A percentile compares a stretch with the other conserved stretches of the same genome.
phyloP scores from a whole-genome alignment of 108 stramenopile species.

The Pseudonitzschia multiseries region DNA sequence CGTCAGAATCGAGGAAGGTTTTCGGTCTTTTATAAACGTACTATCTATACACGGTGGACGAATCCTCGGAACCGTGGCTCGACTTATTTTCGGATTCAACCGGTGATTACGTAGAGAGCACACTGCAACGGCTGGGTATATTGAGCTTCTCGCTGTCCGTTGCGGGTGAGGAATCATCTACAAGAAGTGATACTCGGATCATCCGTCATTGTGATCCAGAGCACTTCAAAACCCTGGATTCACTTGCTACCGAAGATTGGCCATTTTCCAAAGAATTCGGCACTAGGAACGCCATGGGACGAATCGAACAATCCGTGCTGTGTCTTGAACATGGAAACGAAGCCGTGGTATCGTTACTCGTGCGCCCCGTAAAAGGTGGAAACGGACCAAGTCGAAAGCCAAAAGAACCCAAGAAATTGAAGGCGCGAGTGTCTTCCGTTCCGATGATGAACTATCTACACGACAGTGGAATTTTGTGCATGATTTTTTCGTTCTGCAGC shows the following conservation, averaged over 20 bases:
- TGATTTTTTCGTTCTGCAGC: conserved; percentile 10
- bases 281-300: conserved; percentile 7
- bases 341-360: not conserved
- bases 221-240: not conserved
- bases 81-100: conserved; percentile 2
- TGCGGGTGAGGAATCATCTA: not conserved
- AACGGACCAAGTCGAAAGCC: not conserved
- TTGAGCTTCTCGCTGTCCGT: conserved; percentile 3
- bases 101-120: not conserved
- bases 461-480: conserved; percentile 6
- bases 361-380: not conserved
- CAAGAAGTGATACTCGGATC: too few relatives aligned
- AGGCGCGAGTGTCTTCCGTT: too few relatives aligned
- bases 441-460: conserved; percentile 6
- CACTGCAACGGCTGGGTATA: conserved; percentile 1
- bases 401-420: not conserved
- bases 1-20: not conserved
- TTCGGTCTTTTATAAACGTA: not conserved
- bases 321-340: conserved; percentile 9
- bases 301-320: conserved; percentile 6
- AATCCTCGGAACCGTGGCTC: conserved; percentile 11
- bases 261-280: not conserved
- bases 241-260: not conserved
- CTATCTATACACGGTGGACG: conserved; percentile 7
- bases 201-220: not conserved